Evolutionary conservation across 495 filamentous ascomycete genomes (phyloP).

Genomic region (Margaritispora aquatica): DNA sequence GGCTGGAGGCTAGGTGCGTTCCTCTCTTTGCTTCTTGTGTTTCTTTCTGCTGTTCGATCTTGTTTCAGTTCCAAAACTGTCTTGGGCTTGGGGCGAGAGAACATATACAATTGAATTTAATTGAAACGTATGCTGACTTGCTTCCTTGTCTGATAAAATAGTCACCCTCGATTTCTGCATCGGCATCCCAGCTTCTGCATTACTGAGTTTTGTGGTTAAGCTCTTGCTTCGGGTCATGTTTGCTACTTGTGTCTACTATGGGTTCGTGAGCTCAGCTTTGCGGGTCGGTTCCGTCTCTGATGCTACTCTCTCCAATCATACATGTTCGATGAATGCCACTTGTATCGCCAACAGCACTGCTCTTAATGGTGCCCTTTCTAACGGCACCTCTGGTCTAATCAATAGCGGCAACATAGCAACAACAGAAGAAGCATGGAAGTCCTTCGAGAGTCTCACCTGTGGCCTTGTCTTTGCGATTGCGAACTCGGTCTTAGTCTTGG

Average conservation of each 20-base stretch:
- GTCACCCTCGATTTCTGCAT: not conserved
- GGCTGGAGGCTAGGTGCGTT: slow-evolving; percentile 8
- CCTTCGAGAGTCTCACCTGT: not conserved
- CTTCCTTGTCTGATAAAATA: not conserved
- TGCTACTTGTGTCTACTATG: too few species aligned
- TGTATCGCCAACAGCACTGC: not conserved
- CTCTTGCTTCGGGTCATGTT: too few species aligned
- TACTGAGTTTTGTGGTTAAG: not conserved
- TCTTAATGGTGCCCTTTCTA: not conserved
- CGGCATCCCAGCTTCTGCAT: not conserved
- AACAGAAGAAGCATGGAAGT: not conserved
- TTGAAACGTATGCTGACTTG: not conserved
- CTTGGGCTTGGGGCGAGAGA: too few species aligned
- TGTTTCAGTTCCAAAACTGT: too few species aligned
- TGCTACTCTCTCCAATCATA: too few species aligned
- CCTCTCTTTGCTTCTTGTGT: not conserved
- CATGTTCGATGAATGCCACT: too few species aligned
- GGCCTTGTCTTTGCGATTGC: not conserved
- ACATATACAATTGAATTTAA: too few species aligned
- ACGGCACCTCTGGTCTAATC: too few species aligned
- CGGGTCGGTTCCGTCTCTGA: too few species aligned
- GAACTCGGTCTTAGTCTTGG: slow-evolving; percentile 1
- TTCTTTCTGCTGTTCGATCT: not conserved
- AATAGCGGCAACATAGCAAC: too few species aligned
- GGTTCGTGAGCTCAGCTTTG: too few species aligned